phyloP scores from a whole-genome alignment of 805 yeast species.

The Ogataea trehaloabstinens region DNA sequence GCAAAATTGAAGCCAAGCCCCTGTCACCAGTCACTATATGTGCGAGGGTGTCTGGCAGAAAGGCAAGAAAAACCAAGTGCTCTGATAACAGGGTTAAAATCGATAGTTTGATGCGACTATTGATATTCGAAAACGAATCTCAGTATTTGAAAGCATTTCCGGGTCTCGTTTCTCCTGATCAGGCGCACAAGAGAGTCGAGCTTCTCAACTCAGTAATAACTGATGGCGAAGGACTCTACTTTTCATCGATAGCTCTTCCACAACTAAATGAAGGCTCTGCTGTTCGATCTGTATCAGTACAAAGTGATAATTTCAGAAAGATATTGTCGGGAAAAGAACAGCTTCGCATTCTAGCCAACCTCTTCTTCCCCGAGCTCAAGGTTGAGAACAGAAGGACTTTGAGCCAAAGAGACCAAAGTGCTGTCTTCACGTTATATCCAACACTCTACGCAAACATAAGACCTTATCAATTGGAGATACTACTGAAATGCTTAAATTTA shows the following conservation, averaged over 20 bases:
- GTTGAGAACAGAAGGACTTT: conserved; percentile 5
- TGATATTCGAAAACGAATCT: conserved; percentile 16
- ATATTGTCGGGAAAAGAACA: conserved; percentile 17
- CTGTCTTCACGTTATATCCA: conserved; percentile 7
- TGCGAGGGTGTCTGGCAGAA: not conserved
- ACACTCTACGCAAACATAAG: conserved; percentile 18
- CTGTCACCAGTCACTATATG: conserved; percentile 15
- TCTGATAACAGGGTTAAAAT: conserved; percentile 3
- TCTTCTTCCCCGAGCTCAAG: conserved; percentile 18
- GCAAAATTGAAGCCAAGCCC: conserved; percentile 1
- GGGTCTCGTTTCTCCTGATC: conserved; percentile 14
- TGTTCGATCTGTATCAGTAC: conserved; percentile 9
- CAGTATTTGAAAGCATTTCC: conserved; percentile 18
- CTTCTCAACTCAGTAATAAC: conserved; percentile 23
- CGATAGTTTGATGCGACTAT: conserved; percentile 10
- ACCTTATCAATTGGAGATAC: conserved; percentile 19
- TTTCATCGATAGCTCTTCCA: conserved; percentile 2
- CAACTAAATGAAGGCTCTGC: not conserved
- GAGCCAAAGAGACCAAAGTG: not conserved
- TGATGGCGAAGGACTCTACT: conserved; percentile 22
- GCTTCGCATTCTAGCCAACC: conserved; percentile 13
- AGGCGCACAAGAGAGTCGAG: conserved; percentile 13
- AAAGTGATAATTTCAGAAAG: conserved; percentile 9
- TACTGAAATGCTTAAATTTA: conserved; percentile 17
- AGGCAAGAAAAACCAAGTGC: no score